phyloP scores from a whole-genome alignment of 208 protist species.

The Crithidia acanthocephali region DNA sequence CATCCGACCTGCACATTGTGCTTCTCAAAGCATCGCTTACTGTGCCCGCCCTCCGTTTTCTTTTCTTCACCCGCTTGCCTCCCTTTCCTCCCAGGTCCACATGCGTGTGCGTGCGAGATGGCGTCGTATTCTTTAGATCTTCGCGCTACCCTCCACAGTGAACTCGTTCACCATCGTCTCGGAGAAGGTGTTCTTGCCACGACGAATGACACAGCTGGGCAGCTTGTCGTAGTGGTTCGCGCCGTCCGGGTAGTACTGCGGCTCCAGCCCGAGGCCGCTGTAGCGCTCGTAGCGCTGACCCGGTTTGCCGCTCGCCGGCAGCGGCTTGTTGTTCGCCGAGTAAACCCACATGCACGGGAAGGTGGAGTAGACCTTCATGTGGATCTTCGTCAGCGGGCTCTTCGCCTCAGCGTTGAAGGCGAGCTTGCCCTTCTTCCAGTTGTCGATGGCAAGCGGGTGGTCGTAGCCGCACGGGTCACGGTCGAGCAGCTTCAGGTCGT shows the following conservation, averaged over 20 bases:
- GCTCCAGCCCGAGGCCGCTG: conserved; percentile 47
- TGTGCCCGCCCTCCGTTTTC: background rate
- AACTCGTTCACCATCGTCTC: conserved; percentile 67
- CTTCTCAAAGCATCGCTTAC: background rate
- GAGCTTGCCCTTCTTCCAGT: conserved; percentile 30
- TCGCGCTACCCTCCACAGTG: conserved; percentile 22
- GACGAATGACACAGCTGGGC: conserved; percentile 38
- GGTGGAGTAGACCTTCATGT: conserved; percentile 67
- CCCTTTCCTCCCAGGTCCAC: background rate
- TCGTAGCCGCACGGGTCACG: conserved; percentile 58
- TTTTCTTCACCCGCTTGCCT: background rate
- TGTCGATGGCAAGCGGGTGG: conserved; percentile 12
- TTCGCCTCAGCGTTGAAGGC: conserved; percentile 46
- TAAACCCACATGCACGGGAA: conserved; percentile 74
- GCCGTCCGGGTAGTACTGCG: conserved; percentile 54
- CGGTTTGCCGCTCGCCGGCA: conserved; percentile 33
- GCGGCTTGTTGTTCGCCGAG: conserved; percentile 60
- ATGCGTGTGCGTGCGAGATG: background rate
- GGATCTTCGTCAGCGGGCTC: conserved; percentile 56
- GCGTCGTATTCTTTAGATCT: conserved; percentile 19
- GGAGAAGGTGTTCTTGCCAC: conserved; percentile 47
- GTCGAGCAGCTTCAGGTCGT: conserved; percentile 25
- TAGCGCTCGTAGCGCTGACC: conserved; percentile 57
- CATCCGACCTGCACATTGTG: too few relatives aligned
- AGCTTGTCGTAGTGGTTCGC: conserved; percentile 47